Conservation (phyloP, 768 basidiomycete species). For the Termitomyces sp. region DNA sequence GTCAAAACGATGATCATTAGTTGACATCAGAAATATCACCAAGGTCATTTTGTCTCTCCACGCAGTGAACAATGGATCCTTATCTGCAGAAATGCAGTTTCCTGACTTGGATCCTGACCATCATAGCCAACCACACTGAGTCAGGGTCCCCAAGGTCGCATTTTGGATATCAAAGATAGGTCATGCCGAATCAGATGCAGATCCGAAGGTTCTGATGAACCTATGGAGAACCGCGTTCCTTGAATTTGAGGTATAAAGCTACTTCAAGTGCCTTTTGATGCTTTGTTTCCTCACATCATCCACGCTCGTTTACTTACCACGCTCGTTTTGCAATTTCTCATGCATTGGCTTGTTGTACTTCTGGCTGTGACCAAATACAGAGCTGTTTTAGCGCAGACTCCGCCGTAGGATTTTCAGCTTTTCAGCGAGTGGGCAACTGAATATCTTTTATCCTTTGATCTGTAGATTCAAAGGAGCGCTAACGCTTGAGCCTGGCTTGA, state of each 20-base stretch:
- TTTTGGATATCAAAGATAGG: neutral
- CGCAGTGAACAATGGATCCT: neutral
- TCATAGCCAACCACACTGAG: neutral
- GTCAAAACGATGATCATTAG: neutral
- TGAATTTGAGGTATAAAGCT: neutral
- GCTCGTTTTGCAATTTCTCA: neutral
- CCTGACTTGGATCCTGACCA: neutral
- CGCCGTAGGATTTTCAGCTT: neutral
- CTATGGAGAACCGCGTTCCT: neutral
- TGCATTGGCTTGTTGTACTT: neutral
- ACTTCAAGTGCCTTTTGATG: neutral
- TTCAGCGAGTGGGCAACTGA: neutral
- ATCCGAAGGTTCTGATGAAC: neutral
- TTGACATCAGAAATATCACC: neutral
- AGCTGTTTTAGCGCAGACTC: neutral
- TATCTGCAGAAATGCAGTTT: neutral
- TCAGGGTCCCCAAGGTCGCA: neutral
- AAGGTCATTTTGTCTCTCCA: neutral
- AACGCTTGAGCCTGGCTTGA: conserved; percentile 38
- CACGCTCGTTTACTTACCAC: neutral
- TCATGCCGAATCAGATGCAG: neutral
- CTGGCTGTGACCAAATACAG: neutral
- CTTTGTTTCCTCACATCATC: too few relatives aligned
- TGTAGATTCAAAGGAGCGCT: conserved; percentile 37
- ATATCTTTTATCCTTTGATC: neutral